Percentiles rank a stretch among this genome's conserved stretches.
Conservation (phyloP, 2,329 filamentous ascomycete species). For the Arthrinium phaeospermum region DNA sequence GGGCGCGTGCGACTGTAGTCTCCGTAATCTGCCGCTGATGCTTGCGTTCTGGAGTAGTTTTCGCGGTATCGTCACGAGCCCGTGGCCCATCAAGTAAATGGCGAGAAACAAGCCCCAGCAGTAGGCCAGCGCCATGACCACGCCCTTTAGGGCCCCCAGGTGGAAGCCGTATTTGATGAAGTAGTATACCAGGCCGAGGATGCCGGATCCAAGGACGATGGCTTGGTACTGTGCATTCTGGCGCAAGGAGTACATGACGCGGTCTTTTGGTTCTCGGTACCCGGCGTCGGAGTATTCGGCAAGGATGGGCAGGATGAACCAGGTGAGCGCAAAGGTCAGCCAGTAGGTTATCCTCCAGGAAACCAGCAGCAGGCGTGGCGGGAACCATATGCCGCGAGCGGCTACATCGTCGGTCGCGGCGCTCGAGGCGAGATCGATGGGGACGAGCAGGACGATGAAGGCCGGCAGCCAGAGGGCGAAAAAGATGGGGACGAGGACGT, state of each 20-base stretch:
- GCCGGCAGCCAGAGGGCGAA: slow-evolving; percentile 93
- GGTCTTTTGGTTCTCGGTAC: slow-evolving; percentile 83
- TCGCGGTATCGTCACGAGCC: slow-evolving; percentile 87
- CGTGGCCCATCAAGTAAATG: slow-evolving; percentile 98
- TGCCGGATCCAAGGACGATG: slow-evolving; percentile 73
- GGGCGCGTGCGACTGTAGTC: slow-evolving; percentile 80
- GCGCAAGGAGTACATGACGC: slow-evolving; percentile 83
- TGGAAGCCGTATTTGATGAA: slow-evolving; percentile 78
- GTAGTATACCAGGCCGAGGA: slow-evolving; percentile 81
- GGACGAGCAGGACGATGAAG: slow-evolving; percentile 88
- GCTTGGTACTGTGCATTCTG: slow-evolving; percentile 89
- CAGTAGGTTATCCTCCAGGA: slow-evolving; percentile 97
- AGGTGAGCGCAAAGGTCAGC: slow-evolving; percentile 94
- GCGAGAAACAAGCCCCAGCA: slow-evolving; percentile 90
- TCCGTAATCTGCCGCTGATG: slow-evolving; percentile 73
- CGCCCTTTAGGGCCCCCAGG: slow-evolving; percentile 75
- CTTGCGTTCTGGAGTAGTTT: slow-evolving; percentile 80
- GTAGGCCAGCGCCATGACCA: slow-evolving; percentile 93
- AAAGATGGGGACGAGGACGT: slow-evolving; percentile 90
- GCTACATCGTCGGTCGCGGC: slow-evolving; percentile 74
- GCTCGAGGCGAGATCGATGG: slow-evolving; percentile 92
- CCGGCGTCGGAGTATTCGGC: slow-evolving; percentile 95
- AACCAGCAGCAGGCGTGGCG: slow-evolving; percentile 77
- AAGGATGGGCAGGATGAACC: slow-evolving; percentile 91
- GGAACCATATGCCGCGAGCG: slow-evolving; percentile 85